A percentile compares a stretch with the other conserved stretches of the same genome.
These are phyloP conservation scores for Didymella keratinophila DNA, from an alignment of 2,329 filamentous ascomycete species.

Conservation along the genomic window DNA sequence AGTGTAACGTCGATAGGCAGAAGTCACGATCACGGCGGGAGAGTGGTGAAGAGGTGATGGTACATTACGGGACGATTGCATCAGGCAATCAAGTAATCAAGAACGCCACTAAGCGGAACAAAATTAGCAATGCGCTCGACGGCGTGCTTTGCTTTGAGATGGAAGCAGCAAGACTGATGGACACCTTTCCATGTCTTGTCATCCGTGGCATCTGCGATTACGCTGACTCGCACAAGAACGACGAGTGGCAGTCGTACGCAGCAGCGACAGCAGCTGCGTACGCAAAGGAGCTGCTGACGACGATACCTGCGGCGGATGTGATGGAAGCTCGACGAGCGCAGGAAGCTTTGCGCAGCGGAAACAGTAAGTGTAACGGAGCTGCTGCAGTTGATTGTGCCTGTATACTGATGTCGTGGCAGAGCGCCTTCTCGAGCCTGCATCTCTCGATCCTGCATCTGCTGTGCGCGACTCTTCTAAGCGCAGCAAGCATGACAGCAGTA, in stretches of 20 bases:
- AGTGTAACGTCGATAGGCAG: not conserved
- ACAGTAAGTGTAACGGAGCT: not conserved
- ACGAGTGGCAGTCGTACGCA: slow-evolving; percentile 10
- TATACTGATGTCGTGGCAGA: not conserved
- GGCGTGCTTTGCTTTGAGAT: slow-evolving; percentile 15
- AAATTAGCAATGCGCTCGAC: slow-evolving; percentile 20
- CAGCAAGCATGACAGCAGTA: not conserved
- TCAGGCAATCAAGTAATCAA: slow-evolving; percentile 19
- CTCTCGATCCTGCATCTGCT: no score
- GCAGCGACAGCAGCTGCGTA: slow-evolving; percentile 13
- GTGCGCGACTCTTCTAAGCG: not conserved
- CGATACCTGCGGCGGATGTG: slow-evolving; percentile 19
- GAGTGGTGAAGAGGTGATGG: not conserved
- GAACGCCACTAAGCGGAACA: slow-evolving; percentile 15
- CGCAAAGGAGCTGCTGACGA: slow-evolving; percentile 17
- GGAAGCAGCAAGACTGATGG: slow-evolving; percentile 11
- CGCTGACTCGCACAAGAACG: slow-evolving; percentile 17
- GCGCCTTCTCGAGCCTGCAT: not conserved
- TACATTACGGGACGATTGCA: slow-evolving; percentile 22
- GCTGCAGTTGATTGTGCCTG: not conserved
- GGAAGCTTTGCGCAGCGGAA: not conserved
- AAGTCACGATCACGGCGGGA: not conserved
- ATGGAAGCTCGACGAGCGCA: not conserved
- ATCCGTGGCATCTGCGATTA: slow-evolving; percentile 17
- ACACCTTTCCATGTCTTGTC: slow-evolving; percentile 11